These are phyloP conservation scores for Jackrogersella minutella DNA, from an alignment of 495 filamentous ascomycete genomes.

Conservation along the genomic window DNA sequence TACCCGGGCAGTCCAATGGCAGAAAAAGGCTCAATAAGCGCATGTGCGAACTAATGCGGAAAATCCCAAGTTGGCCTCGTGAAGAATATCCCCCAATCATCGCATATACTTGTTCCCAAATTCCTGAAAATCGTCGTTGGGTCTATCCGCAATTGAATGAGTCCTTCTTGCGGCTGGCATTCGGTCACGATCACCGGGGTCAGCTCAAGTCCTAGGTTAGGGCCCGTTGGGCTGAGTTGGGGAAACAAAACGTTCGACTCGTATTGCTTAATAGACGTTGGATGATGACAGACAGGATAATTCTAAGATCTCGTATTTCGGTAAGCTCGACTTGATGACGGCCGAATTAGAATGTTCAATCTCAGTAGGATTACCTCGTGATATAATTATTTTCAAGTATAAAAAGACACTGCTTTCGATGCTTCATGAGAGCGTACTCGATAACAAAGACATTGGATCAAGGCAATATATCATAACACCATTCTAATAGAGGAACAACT, in stretches of 20 bases:
- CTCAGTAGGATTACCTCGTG: neutral
- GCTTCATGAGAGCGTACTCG: neutral
- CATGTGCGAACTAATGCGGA: slow-evolving; percentile 14
- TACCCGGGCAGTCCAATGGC: neutral
- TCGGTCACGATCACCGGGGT: slow-evolving; percentile 20
- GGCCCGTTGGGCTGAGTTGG: slow-evolving; percentile 5
- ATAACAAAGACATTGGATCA: neutral
- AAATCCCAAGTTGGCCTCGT: neutral
- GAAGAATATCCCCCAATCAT: neutral
- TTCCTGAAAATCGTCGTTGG: neutral
- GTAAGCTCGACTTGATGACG: neutral
- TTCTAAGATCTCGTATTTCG: slow-evolving; percentile 17
- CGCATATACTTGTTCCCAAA: neutral
- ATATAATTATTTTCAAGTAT: neutral
- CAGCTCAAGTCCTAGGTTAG: slow-evolving; percentile 1
- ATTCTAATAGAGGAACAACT: neutral
- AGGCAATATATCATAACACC: neutral
- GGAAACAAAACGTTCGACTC: neutral
- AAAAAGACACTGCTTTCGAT: slow-evolving; percentile 14
- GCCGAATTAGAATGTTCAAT: slow-evolving; percentile 2
- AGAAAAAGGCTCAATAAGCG: slow-evolving; percentile 18
- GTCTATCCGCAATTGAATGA: neutral
- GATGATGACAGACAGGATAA: neutral
- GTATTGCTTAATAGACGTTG: slow-evolving; percentile 4
- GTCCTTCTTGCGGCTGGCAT: neutral